A percentile compares a stretch with the other conserved stretches of the same genome.
Conservation (phyloP, 192 early-diverging fungal species). For the Phycomyces blakesleeanus region DNA sequence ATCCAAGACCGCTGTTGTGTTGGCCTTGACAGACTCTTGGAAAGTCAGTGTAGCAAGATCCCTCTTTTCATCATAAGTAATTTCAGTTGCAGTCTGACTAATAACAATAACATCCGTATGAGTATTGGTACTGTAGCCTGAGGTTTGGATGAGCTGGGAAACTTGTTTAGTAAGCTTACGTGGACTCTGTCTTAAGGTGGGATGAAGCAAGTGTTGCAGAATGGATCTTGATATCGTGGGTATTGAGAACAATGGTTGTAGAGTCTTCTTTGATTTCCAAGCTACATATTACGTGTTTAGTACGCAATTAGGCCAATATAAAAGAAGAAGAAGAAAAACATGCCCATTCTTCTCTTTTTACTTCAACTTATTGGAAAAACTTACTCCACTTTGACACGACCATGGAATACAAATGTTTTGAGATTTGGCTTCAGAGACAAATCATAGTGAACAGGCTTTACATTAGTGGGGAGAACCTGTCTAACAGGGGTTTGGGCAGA, state of each 20-base stretch:
- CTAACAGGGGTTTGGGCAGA: constrained; percentile 5
- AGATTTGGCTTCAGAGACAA: constrained; percentile 78
- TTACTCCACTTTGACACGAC: constrained; percentile 72
- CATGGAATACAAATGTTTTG: constrained; percentile 74
- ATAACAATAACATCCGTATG: too few species aligned
- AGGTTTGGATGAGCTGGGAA: background rate
- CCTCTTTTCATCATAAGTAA: constrained; percentile 41
- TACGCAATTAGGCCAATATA: background rate
- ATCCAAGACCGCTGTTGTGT: constrained; percentile 53
- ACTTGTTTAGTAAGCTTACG: constrained; percentile 26
- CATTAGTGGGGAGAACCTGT: constrained; percentile 82
- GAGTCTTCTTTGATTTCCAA: constrained; percentile 62
- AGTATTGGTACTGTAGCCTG: too few species aligned
- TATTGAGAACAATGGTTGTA: constrained; percentile 62
- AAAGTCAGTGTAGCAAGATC: constrained; percentile 57
- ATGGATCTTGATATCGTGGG: constrained; percentile 61
- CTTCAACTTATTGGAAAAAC: too few species aligned
- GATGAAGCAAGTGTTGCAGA: constrained; percentile 44
- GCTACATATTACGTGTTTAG: constrained; percentile 6
- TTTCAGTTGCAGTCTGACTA: constrained; percentile 35
- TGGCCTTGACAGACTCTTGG: constrained; percentile 50
- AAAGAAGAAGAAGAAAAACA: background rate
- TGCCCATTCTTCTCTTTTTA: background rate
- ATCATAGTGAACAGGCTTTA: constrained; percentile 81
- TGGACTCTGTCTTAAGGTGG: constrained; percentile 52